Evolutionary conservation across 345 rosid genomes (phyloP).

Genomic region (Euphorbia tirucalli): DNA sequence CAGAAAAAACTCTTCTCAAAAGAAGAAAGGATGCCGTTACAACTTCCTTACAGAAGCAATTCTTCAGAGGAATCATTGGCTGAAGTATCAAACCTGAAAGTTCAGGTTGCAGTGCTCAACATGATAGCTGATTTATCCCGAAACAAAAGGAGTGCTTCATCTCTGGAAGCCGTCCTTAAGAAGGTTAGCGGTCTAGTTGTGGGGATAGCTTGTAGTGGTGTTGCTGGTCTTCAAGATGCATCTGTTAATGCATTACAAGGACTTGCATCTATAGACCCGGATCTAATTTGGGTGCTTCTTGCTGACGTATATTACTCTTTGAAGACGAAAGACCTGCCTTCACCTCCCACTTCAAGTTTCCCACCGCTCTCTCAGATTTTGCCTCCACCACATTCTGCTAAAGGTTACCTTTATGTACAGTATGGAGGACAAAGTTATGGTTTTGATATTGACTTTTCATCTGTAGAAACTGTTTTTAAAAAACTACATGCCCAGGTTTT

Average conservation of each 20-base stretch:
- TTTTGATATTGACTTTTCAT: slow-evolving; percentile 56
- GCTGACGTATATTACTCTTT: slow-evolving; percentile 74
- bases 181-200: slow-evolving; percentile 81
- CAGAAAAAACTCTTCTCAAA: slow-evolving; percentile 42
- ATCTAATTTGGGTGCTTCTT: slow-evolving; percentile 85
- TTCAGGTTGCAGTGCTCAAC: slow-evolving; percentile 69
- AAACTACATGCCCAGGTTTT: slow-evolving; percentile 49
- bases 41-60: slow-evolving; percentile 70
- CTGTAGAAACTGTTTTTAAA: slow-evolving; percentile 57
- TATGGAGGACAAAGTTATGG: slow-evolving; percentile 80
- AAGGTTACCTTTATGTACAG: slow-evolving; percentile 56
- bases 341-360: slow-evolving; percentile 53
- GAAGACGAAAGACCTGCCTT: slow-evolving; percentile 49
- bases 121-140: slow-evolving; percentile 70
- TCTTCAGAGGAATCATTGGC: slow-evolving; percentile 51
- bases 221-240: slow-evolving; percentile 60
- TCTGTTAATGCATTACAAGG: slow-evolving; percentile 66
- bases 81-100: slow-evolving; percentile 74
- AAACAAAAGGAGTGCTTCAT: slow-evolving; percentile 62
- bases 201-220: slow-evolving; percentile 81
- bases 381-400: slow-evolving; percentile 44
- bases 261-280: slow-evolving; percentile 76
- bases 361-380: slow-evolving; percentile 44
- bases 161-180: slow-evolving; percentile 68
- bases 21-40: slow-evolving; percentile 48